Conservation (phyloP, 2,329 filamentous ascomycete species). For the Alternaria ventricosa region DNA sequence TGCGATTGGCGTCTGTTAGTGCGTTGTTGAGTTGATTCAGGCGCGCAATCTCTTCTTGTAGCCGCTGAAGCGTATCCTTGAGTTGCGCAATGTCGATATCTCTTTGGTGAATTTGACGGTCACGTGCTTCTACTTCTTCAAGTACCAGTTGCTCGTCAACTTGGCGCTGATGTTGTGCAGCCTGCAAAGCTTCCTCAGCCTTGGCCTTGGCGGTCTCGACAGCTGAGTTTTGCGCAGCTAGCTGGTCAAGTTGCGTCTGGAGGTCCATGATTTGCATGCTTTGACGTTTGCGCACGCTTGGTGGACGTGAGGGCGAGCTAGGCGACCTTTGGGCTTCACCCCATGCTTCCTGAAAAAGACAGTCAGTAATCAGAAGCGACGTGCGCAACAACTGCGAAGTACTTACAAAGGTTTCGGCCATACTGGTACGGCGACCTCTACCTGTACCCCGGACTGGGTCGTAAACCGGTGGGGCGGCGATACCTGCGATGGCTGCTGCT, state of each 20-base stretch:
- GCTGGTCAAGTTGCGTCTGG: slow-evolving; percentile 81
- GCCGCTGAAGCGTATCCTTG: slow-evolving; percentile 76
- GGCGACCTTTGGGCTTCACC: slow-evolving; percentile 90
- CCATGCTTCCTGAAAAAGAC: slow-evolving; percentile 77
- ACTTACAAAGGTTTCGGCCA: slow-evolving; percentile 95
- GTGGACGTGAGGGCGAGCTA: slow-evolving; percentile 89
- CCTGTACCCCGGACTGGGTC: slow-evolving; percentile 86
- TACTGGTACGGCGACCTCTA: slow-evolving; percentile 78
- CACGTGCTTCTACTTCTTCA: slow-evolving; percentile 67
- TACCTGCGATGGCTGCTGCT: slow-evolving; percentile 50
- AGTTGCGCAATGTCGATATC: slow-evolving; percentile 87
- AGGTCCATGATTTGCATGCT: slow-evolving; percentile 95
- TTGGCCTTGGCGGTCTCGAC: slow-evolving; percentile 75
- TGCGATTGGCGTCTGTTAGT: slow-evolving; percentile 76
- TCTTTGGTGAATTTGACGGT: slow-evolving; percentile 76
- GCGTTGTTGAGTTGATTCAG: slow-evolving; percentile 83
- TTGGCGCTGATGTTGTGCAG: slow-evolving; percentile 60
- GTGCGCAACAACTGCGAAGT: slow-evolving; percentile 9
- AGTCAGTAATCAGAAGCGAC: slow-evolving; percentile 30
- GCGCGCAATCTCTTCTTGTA: slow-evolving; percentile 81
- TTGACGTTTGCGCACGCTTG: slow-evolving; percentile 94
- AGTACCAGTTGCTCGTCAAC: slow-evolving; percentile 57
- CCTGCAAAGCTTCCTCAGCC: slow-evolving; percentile 70
- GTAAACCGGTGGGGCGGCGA: slow-evolving; percentile 63
- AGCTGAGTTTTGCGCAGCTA: slow-evolving; percentile 82